Base-by-base conservation (phyloP, 192 early-diverging fungal genomes). In the Podila epigama region DNA sequence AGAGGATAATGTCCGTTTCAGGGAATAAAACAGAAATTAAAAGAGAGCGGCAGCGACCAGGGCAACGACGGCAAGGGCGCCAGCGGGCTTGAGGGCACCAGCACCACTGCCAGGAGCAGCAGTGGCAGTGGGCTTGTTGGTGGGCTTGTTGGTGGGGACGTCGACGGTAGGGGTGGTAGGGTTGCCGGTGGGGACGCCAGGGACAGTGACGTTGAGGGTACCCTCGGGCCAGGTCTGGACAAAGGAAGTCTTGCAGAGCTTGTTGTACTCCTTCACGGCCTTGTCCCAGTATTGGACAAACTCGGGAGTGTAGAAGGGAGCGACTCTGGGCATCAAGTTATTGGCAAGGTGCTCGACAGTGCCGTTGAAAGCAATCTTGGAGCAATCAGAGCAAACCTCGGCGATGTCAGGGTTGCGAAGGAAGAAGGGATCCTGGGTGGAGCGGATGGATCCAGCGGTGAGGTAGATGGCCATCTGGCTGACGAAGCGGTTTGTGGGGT, bases 201-300 rank as follows among this genome's bases (percentile, higher is more conserved):
- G 69, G 27, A 71, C 31, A 50, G 69, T 71, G 34, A 33, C 48
- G 36, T 71, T 71, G 55, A 71, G 58, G 36, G 69, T 71, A 58
- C 69, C 69, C 6, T 11, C 42, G 22, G 69, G 69, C 69, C 69
- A 71, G 48, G 61, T 18, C 69, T 71, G 69, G 35, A 48, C 37
- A 29, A 58, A 51, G 7, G 35, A 34, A 20, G 70, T 54, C 63
- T 72, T 72, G 70, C 70, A 72, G 9, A 60, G 27, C 35, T 16
- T 53, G 63, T 72, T 72, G 70, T 72, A 72, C 34, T 54, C 50
- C 3, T 28, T 34, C 8, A 72, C 63, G 7, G 58, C 22, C 48
- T 72, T 72, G 62, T 57, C 66, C 70, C 70, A 72, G 70, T 65
- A 72, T 50, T 72, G 62, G 28, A 72, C 70, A 72, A 72, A 72